A percentile compares a stretch with the other conserved stretches of the same genome.
Evolutionary conservation across 805 yeast genomes (phyloP).

Genomic region (Kodamaea jinghongensis): DNA sequence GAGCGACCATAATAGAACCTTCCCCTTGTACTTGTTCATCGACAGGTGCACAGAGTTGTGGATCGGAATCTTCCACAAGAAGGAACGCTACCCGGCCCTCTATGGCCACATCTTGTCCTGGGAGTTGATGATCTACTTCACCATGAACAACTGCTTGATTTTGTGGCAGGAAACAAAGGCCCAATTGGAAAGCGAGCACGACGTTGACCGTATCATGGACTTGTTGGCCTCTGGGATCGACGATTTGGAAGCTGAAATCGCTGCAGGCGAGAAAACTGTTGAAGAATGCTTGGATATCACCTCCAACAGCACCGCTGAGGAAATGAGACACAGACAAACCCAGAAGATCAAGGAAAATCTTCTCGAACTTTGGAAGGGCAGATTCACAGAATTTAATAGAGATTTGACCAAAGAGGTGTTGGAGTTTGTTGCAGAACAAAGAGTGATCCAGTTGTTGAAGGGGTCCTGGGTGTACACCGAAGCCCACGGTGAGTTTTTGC

Average conservation of each 20-base stretch:
- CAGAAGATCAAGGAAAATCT: constrained; percentile 36
- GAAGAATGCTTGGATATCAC: constrained; percentile 48
- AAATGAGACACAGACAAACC: constrained; percentile 56
- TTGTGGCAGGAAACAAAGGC: constrained; percentile 69
- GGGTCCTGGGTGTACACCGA: constrained; percentile 82
- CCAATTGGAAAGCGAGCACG: constrained; percentile 38
- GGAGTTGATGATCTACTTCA: constrained; percentile 53
- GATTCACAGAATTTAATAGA: constrained; percentile 47
- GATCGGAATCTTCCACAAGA: constrained; percentile 32
- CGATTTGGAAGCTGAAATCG: constrained; percentile 26
- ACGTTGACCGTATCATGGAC: constrained; percentile 49
- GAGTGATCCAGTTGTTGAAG: constrained; percentile 64
- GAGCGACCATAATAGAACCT: constrained; percentile 47
- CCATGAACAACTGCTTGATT: constrained; percentile 55
- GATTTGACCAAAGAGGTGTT: constrained; percentile 55
- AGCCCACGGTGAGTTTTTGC: constrained; percentile 40
- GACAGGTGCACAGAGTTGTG: constrained; percentile 34
- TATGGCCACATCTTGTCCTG: constrained; percentile 44
- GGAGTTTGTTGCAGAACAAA: constrained; percentile 72
- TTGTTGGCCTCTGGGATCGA: constrained; percentile 37
- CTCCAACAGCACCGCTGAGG: constrained; percentile 39
- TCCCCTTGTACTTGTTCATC: constrained; percentile 48
- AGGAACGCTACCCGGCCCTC: constrained; percentile 34
- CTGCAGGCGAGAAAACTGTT: constrained; percentile 22
- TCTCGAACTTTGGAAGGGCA: constrained; percentile 41